Evolutionary conservation across 176 grass and related monocot genomes (phyloP), one percentile per base, ranked within the genome.

Genomic region (Puccinellia tenuiflora): DNA sequence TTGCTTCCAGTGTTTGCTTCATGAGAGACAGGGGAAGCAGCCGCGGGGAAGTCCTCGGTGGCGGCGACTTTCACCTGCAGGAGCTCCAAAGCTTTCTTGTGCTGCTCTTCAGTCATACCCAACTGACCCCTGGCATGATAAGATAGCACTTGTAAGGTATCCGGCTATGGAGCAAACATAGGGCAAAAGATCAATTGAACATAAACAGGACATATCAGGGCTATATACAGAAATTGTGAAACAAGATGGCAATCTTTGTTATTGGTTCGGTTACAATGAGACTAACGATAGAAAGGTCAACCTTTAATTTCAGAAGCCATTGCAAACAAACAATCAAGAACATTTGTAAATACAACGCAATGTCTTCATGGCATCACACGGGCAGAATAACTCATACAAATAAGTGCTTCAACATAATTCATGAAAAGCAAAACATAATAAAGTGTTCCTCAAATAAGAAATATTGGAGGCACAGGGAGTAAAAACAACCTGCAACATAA

Each of bases 51-150:
- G n/a, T n/a, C n/a, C n/a, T n/a, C n/a, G n/a, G n/a, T n/a, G n/a
- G n/a, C n/a, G n/a, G n/a, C n/a, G n/a, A n/a, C n/a, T n/a, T n/a
- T n/a, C n/a, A n/a, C n/a, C n/a, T n/a, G n/a, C n/a, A n/a, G n/a
- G n/a, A 84, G 77, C 67, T 93, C 89, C 29, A 88, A 75, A 68
- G 85, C 85, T 82, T 91, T 86, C 87, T 95, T 99, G 78, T 99
- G 96, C 62, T 99, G 73, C 50, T 98, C 91, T 59, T 83, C 87
- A 25, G 96, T 88, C 70, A 98, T 83, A 46, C 96, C 96, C 71
- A 96, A 83, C 77, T 98, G 93, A 63, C 96, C 96, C 86, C 96
- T 99, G 76, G 76, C 75, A 68, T 30, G 16, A 65, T n/a, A 50
- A 10, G 56, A 43, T 54, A 80, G 18, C 18, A 85, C 33, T 82